Base-by-base conservation (phyloP, 2,329 filamentous ascomycete genomes). In the Ophiostoma novo-ulmi region DNA sequence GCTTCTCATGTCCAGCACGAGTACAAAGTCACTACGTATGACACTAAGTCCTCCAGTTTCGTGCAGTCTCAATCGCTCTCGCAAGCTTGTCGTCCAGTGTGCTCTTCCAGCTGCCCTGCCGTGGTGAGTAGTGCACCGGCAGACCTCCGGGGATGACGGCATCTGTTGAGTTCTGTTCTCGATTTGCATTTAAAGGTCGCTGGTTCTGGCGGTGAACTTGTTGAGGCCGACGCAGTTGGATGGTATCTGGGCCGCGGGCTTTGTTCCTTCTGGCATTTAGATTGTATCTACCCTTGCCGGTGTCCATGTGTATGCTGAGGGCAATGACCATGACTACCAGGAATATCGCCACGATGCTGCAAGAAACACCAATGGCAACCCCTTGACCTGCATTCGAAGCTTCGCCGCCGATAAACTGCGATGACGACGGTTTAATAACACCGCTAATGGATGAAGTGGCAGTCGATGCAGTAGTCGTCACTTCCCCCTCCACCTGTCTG, bases 21-120 rank as follows among this genome's bases (percentile, higher is more conserved):
- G 55, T 22, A 39, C 41, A 20, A 20, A 31, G 55, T 14, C 26
- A 61, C 26, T 61, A 6, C 44, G 31, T 31, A 31, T 31, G n/a
- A 48, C 7, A n/a, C 44, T 48, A 63, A 26, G 58, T 26, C 22
- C 58, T 13, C 58, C 58, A 63, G 58, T 35, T 63, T 20, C 58
- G 58, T 17, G 22, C 58, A 13, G 26, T 26, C 13, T 63, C 58
- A 8, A 35, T 31, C 13, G 26, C 14, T 8, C 58, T 35, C 26
- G 3, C 14, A 6, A 63, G 22, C 58, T 63, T 63, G 58, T 26
- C 26, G 13, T 63, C 58, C 58, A 35, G 58, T 6, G 58, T 35
- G 58, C 58, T 63, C 58, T 63, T 63, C 58, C 58, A 63, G 58
- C 58, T 63, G 14, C 58, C 58, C 58, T 10, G 22, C 13, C 26